Evolutionary conservation across 441 rosid genomes (phyloP).

Genomic region (Corymbia calophylla): DNA sequence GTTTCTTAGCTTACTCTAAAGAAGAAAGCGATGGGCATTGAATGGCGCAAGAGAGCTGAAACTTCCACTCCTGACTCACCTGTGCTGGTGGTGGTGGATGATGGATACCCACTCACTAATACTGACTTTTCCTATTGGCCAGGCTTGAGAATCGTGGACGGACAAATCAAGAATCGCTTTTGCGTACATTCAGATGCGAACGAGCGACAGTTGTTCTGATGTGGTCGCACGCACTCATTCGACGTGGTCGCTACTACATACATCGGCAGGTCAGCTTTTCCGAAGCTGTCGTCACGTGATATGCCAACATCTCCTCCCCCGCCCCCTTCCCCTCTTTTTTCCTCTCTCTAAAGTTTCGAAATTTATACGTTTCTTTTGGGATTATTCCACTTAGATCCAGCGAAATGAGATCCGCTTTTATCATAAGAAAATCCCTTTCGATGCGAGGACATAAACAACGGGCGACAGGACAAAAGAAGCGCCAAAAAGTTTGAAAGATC

Average conservation of each 20-base stretch:
- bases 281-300: background rate
- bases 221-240: background rate
- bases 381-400: background rate
- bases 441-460: background rate
- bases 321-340: too few relatives aligned
- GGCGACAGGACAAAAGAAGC: background rate
- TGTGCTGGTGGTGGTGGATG: background rate
- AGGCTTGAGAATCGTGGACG: background rate
- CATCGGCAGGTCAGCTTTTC: background rate
- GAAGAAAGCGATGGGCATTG: background rate
- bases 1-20: background rate
- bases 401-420: background rate
- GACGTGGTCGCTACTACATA: background rate
- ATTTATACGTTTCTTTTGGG: background rate
- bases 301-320: too few relatives aligned
- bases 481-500: background rate
- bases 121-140: background rate
- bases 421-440: background rate
- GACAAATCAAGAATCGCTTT: background rate
- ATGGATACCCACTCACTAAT: background rate
- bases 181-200: background rate
- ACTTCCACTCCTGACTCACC: background rate
- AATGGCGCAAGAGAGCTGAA: background rate
- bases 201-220: background rate
- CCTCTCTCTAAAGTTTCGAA: background rate